Conservation (phyloP, 23 red algal genomes). For the Gracilaria domingensis region DNA sequence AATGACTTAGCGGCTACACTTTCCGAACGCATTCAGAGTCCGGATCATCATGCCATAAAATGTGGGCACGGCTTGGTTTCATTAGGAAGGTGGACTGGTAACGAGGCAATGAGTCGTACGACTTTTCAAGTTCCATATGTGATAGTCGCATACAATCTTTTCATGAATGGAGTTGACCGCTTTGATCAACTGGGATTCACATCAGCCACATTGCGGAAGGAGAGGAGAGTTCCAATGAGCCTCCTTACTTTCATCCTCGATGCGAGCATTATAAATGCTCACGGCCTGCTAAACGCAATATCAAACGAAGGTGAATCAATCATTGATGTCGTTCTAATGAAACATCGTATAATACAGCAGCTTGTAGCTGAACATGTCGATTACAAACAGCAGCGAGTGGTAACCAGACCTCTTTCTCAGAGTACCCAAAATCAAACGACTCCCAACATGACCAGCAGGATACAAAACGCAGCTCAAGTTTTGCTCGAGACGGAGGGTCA, state of each 20-base stretch:
- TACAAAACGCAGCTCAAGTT: neutral
- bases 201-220: neutral
- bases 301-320: neutral
- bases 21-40: no score
- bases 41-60: no score
- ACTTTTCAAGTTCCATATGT: neutral
- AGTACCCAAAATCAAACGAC: no score
- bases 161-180: slow-evolving; percentile 1
- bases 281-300: neutral
- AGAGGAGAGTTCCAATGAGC: neutral
- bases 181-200: slow-evolving; percentile 10
- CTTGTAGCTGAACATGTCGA: neutral
- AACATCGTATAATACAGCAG: neutral
- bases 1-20: no score
- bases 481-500: neutral
- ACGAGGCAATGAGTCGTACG: neutral
- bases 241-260: neutral
- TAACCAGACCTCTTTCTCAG: no score
- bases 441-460: neutral
- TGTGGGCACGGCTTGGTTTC: no score
- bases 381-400: neutral
- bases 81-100: no score
- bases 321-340: neutral
- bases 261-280: slow-evolving; percentile 2
- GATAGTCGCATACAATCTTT: neutral